Base-by-base conservation (phyloP, 805 yeast genomes). In the Monosporozyma yasuniensis region DNA sequence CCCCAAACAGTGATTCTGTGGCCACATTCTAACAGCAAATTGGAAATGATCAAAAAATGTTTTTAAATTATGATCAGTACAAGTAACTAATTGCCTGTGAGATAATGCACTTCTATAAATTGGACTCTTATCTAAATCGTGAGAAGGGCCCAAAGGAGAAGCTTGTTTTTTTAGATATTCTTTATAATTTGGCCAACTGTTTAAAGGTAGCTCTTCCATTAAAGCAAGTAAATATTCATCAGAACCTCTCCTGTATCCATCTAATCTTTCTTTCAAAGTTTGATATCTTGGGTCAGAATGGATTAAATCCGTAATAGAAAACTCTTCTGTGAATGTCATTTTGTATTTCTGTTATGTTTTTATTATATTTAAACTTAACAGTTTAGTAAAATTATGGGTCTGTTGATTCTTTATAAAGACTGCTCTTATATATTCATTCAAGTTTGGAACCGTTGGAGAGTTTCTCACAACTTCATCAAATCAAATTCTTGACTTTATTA, bases 31-130 rank as follows among this genome's bases (percentile, higher is more conserved):
- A 1, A 64, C 72, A 0, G 79, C 58, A 47, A 70, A 68, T 51
- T 69, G 66, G 61, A 79, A 78, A 47, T 76, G 61, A 19, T 69
- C 71, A 56, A 71, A 68, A 42, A 71, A 68, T 0, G 83, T 79
- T 50, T 61, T 57, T 48, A 80, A 61, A 1, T 67, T 58, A 1
- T 76, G 74, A 52, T 76, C 75, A n/a, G 77, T 50, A 42, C 66
- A 53, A 12, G 68, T 64, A 21, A 76, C 65, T 16, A 67, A 58
- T 12, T 58, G 56, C 23, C 65, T 69, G 16, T 67, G 61, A 5
- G 69, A 54, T 12, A 65, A 56, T 11, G 64, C 61, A 56, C 72
- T 79, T 49, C 87, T 67, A 59, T 72, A 83, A 8, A 77, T 61
- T 1, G 77, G 72, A 25, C 84, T 77, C 18, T 42, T 18, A 6